These are phyloP conservation scores for Capsicum rhomboideum DNA, from an alignment of 257 asterid species.

Conservation along the genomic window DNA sequence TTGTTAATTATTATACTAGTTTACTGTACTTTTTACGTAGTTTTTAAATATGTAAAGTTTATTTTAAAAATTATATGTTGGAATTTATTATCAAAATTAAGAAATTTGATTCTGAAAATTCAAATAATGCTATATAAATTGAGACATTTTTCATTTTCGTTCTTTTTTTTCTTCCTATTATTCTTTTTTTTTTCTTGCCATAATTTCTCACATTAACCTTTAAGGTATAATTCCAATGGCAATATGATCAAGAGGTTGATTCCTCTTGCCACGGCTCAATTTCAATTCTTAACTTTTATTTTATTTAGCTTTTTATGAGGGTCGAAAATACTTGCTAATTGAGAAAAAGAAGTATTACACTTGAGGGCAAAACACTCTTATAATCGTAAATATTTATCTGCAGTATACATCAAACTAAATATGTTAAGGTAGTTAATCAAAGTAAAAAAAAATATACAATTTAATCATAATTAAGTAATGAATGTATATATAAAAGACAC, in stretches of 20 bases:
- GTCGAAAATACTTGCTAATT: background rate
- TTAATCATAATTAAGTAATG: background rate
- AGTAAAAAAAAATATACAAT: background rate
- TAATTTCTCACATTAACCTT: background rate
- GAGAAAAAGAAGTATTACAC: background rate
- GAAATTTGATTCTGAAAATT: too few relatives aligned
- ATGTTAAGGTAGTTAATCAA: too few relatives aligned
- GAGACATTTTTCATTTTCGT: background rate
- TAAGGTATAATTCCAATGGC: background rate
- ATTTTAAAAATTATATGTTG: too few relatives aligned
- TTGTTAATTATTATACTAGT: too few relatives aligned
- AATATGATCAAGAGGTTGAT: background rate
- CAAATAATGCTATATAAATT: too few relatives aligned
- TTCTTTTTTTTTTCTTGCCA: background rate
- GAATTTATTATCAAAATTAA: too few relatives aligned
- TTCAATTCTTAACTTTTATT: background rate
- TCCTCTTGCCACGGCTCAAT: background rate
- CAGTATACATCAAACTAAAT: background rate
- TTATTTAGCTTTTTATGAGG: background rate
- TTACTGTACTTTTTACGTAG: too few relatives aligned
- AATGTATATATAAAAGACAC: too few relatives aligned
- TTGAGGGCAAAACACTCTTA: background rate
- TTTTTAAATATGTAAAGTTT: too few relatives aligned
- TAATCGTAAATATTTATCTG: background rate
- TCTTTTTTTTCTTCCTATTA: background rate